These are phyloP conservation scores for Magnaporthiopsis rhizophila DNA, from an alignment of 2,329 filamentous ascomycete genomes.

Conservation along the genomic window DNA sequence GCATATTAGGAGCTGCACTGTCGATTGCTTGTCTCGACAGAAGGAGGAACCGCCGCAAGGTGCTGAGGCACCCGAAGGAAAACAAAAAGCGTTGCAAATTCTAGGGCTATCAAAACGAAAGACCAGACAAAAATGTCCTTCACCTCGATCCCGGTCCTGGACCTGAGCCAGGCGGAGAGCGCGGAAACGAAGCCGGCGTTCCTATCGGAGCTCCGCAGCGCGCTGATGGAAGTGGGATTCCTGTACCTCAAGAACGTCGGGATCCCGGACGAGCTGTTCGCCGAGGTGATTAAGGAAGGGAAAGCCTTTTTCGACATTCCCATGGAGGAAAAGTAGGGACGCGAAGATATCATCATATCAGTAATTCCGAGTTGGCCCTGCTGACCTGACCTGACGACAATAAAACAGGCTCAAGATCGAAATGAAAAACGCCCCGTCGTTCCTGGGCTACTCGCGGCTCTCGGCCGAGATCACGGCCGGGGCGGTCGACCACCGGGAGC, in stretches of 20 bases:
- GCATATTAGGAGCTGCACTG: no score
- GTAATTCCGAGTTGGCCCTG: not conserved
- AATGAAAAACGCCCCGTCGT: conserved; percentile 67
- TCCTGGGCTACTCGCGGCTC: conserved; percentile 61
- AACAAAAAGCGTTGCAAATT: no score
- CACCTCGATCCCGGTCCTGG: conserved; percentile 67
- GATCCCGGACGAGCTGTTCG: conserved; percentile 56
- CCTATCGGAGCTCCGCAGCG: conserved; percentile 61
- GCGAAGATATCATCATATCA: not conserved
- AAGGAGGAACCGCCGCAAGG: no score
- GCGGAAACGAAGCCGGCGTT: conserved; percentile 64
- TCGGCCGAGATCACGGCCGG: conserved; percentile 66
- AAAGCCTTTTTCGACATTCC: conserved; percentile 71
- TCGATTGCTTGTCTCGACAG: no score
- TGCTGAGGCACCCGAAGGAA: no score
- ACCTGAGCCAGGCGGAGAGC: conserved; percentile 58
- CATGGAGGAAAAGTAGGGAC: conserved; percentile 60
- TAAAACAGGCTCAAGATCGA: conserved; percentile 53
- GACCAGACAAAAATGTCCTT: conserved; percentile 49
- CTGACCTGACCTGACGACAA: not conserved
- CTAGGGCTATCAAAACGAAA: not conserved
- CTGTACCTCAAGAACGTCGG: conserved; percentile 77
- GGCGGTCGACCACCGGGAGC: conserved; percentile 71
- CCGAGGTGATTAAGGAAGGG: conserved; percentile 59
- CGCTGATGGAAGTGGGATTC: conserved; percentile 81